These are phyloP conservation scores for Amanita fuliginea DNA, from an alignment of 768 basidiomycete species.

Conservation along the genomic window DNA sequence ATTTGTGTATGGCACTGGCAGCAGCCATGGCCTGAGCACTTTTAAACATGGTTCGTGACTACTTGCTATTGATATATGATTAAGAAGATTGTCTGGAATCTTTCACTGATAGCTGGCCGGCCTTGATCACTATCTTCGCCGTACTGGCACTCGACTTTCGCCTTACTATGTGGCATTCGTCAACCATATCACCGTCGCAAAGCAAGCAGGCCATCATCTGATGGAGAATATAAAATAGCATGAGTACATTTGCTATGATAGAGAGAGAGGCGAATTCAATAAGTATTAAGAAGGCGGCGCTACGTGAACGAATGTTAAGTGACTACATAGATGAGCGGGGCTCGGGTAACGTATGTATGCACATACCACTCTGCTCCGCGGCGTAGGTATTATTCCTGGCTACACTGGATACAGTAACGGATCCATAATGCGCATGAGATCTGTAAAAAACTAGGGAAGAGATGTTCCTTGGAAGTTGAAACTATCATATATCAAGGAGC, in stretches of 20 bases:
- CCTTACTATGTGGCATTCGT: slow-evolving; percentile 61
- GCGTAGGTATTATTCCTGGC: neutral
- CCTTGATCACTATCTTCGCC: slow-evolving; percentile 41
- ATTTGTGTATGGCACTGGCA: slow-evolving; percentile 42
- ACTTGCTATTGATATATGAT: neutral
- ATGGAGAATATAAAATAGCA: slow-evolving; percentile 10
- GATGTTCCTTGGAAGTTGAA: neutral
- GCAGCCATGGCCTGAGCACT: slow-evolving; percentile 39
- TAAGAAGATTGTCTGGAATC: slow-evolving; percentile 35
- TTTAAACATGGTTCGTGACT: slow-evolving; percentile 41
- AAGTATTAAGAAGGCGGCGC: too few relatives aligned
- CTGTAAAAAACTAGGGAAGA: neutral
- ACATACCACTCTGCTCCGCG: neutral
- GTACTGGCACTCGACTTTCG: slow-evolving; percentile 50
- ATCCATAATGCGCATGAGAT: neutral
- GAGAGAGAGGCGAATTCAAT: too few relatives aligned
- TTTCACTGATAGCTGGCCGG: slow-evolving; percentile 56
- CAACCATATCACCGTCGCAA: slow-evolving; percentile 44
- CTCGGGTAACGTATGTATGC: neutral
- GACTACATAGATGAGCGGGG: too few relatives aligned
- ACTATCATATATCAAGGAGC: neutral
- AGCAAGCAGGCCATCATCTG: slow-evolving; percentile 13
- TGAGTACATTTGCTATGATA: neutral
- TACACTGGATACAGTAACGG: neutral
- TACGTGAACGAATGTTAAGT: too few relatives aligned